phyloP scores from a whole-genome alignment of 148 eudicot genomes.

The Limonium bicolor region DNA sequence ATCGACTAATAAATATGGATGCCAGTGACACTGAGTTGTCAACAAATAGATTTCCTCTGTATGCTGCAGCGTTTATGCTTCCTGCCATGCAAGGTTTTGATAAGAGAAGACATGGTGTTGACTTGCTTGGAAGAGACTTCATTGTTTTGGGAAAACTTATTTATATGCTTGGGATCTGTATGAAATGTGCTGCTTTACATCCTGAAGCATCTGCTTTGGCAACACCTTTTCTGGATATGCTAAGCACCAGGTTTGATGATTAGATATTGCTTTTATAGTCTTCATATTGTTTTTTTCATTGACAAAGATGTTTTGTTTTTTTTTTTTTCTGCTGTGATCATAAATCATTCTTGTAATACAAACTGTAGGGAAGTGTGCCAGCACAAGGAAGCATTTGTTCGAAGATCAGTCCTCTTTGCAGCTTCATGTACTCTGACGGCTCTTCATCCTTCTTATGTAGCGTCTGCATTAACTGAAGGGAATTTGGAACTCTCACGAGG shows the following conservation, averaged over 20 bases:
- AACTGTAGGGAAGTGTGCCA: slow-evolving; percentile 57
- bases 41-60: slow-evolving; percentile 65
- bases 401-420: slow-evolving; percentile 79
- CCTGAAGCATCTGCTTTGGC: slow-evolving; percentile 91
- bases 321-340: not conserved
- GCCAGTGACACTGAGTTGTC: slow-evolving; percentile 41
- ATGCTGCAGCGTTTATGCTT: slow-evolving; percentile 92
- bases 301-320: not conserved
- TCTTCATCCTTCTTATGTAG: slow-evolving; percentile 86
- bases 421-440: slow-evolving; percentile 67
- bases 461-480: slow-evolving; percentile 61
- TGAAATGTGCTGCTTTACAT: slow-evolving; percentile 83
- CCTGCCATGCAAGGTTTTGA: slow-evolving; percentile 93
- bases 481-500: slow-evolving; percentile 56
- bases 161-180: slow-evolving; percentile 88
- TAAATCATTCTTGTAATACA: slow-evolving; percentile 1
- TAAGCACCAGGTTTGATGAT: slow-evolving; percentile 56
- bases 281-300: not conserved
- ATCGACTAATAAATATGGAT: slow-evolving; percentile 11
- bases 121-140: slow-evolving; percentile 85
- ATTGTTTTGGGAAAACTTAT: slow-evolving; percentile 79
- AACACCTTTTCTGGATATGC: slow-evolving; percentile 60
- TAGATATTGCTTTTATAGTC: not conserved
- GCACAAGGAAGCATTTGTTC: slow-evolving; percentile 78
- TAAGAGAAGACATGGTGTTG: slow-evolving; percentile 93